Conservation (phyloP, 768 basidiomycete species). For the Mrakia frigida region DNA sequence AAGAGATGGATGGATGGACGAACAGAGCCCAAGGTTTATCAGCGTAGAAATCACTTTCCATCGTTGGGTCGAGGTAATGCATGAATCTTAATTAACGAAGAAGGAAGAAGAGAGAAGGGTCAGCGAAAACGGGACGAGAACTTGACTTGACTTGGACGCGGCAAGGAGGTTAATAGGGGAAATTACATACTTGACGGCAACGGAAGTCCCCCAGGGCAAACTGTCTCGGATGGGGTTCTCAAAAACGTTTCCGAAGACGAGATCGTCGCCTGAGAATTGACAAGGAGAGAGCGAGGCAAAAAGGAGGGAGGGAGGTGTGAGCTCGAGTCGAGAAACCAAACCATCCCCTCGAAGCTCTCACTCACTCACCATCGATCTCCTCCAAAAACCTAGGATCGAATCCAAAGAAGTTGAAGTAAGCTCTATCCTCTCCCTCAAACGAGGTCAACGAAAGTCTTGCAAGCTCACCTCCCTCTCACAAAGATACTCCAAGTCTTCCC, state of each 20-base stretch:
- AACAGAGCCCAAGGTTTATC: conserved; percentile 33
- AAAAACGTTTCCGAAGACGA: conserved; percentile 31
- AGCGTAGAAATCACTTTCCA: conserved; percentile 28
- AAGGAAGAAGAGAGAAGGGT: neutral
- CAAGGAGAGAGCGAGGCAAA: neutral
- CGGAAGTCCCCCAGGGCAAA: conserved; percentile 31
- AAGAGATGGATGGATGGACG: neutral
- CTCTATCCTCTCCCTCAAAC: neutral
- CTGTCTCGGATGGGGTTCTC: conserved; percentile 30
- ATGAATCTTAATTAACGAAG: neutral
- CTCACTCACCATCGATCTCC: conserved; percentile 24
- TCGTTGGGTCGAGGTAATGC: conserved; percentile 20
- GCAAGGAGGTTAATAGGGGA: neutral
- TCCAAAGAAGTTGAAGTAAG: neutral
- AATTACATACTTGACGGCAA: conserved; percentile 24
- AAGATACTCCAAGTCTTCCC: conserved; percentile 28
- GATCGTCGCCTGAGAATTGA: conserved; percentile 19
- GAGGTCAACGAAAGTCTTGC: neutral
- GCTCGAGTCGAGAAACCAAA: neutral
- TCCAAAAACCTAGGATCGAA: neutral
- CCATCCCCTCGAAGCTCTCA: neutral
- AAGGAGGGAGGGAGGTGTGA: neutral
- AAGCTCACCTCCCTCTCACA: conserved; percentile 21
- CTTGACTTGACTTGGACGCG: neutral
- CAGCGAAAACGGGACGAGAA: neutral